Conservation (phyloP, 2,329 filamentous ascomycete genomes). For the Aplosporella prunicola region DNA sequence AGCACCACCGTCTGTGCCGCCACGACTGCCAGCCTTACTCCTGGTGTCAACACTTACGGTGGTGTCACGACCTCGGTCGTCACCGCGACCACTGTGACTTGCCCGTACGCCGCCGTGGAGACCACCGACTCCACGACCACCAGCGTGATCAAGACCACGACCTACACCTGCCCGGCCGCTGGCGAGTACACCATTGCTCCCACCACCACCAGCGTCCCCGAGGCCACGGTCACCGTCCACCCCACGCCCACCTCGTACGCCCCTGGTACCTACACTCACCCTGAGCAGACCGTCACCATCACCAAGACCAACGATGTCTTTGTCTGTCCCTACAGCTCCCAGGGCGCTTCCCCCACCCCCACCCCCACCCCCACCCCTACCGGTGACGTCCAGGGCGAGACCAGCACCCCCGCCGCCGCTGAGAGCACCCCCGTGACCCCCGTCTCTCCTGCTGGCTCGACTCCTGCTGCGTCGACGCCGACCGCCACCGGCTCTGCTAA, state of each 20-base stretch:
- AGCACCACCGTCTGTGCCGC: slow-evolving; percentile 58
- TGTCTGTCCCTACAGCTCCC: slow-evolving; percentile 51
- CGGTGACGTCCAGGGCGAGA: background rate
- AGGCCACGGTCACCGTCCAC: slow-evolving; percentile 39
- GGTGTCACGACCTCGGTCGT: slow-evolving; percentile 64
- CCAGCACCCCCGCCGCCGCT: slow-evolving; percentile 1
- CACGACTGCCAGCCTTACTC: slow-evolving; percentile 51
- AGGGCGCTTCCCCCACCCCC: slow-evolving; percentile 1
- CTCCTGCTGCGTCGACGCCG: slow-evolving; percentile 13
- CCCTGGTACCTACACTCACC: slow-evolving; percentile 65
- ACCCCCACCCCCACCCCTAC: background rate
- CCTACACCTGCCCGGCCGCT: slow-evolving; percentile 61
- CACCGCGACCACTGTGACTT: slow-evolving; percentile 57
- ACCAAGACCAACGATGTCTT: slow-evolving; percentile 59
- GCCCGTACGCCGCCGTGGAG: slow-evolving; percentile 58
- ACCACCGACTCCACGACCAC: slow-evolving; percentile 50
- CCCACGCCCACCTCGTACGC: slow-evolving; percentile 55
- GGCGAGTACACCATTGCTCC: slow-evolving; percentile 68
- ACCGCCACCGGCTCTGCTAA: slow-evolving; percentile 8
- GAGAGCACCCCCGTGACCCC: background rate
- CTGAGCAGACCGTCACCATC: slow-evolving; percentile 57
- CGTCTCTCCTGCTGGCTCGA: slow-evolving; percentile 7
- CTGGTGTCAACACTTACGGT: slow-evolving; percentile 59
- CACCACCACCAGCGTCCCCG: slow-evolving; percentile 50
- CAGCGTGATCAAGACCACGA: slow-evolving; percentile 59